These are phyloP conservation scores for Aspergillus brunneoviolaceus DNA, from an alignment of 2,329 filamentous ascomycete species.

Conservation along the genomic window DNA sequence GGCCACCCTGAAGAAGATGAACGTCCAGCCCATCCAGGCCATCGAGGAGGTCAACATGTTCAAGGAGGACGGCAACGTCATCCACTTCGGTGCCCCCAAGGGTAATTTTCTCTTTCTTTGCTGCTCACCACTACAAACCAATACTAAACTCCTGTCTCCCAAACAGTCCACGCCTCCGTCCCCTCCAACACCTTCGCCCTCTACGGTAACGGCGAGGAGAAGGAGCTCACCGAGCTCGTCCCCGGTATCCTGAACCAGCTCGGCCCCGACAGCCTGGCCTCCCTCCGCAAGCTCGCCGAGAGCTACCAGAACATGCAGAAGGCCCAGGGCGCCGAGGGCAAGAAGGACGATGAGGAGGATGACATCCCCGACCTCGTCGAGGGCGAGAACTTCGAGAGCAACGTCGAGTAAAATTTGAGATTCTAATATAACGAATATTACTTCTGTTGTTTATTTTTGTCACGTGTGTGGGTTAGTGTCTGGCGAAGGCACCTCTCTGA, in stretches of 20 bases:
- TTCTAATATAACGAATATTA: neutral
- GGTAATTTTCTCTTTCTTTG: slow-evolving; percentile 61
- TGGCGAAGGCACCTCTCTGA: too few species aligned
- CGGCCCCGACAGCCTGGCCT: slow-evolving; percentile 94
- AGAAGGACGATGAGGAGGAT: slow-evolving; percentile 72
- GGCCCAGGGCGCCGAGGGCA: slow-evolving; percentile 75
- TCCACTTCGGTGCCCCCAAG: slow-evolving; percentile 97
- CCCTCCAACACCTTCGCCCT: slow-evolving; percentile 99
- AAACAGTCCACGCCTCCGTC: slow-evolving; percentile 87
- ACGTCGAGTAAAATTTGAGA: slow-evolving; percentile 72
- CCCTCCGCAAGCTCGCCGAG: slow-evolving; percentile 96
- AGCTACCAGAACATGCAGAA: slow-evolving; percentile 99
- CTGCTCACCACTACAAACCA: neutral
- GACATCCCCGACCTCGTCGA: slow-evolving; percentile 97
- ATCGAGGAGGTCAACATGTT: slow-evolving; percentile 99
- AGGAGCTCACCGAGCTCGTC: slow-evolving; percentile 99
- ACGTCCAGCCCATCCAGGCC: slow-evolving; percentile 97
- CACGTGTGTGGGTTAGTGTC: neutral
- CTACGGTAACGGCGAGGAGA: slow-evolving; percentile 98
- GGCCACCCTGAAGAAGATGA: slow-evolving; percentile 96
- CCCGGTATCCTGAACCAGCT: slow-evolving; percentile 99
- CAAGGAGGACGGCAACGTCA: slow-evolving; percentile 99
- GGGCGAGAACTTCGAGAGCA: slow-evolving; percentile 97
- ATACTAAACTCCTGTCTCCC: neutral
- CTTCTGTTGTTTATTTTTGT: neutral